Evolutionary conservation across 805 yeast species (phyloP), one percentile per base, ranked within the genome.

Genomic region (Candida stauntonica): DNA sequence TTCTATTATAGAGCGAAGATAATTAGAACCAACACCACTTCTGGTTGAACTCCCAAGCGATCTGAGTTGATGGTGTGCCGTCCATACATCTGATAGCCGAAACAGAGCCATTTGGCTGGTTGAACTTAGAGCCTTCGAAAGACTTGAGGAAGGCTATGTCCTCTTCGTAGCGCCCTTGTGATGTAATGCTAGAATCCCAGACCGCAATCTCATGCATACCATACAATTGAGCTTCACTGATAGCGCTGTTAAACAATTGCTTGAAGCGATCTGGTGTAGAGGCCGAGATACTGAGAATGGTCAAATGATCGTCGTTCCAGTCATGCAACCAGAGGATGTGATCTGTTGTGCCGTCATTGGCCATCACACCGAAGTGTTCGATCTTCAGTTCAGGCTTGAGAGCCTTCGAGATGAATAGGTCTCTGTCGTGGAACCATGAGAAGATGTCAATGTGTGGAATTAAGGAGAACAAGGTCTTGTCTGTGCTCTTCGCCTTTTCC

Each of bases 1-100:
- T n/a, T n/a, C n/a, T n/a, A n/a, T n/a, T n/a, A n/a, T n/a, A n/a
- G n/a, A n/a, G n/a, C n/a, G n/a, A n/a, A n/a, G n/a, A n/a, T n/a
- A n/a, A 14, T 39, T 41, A 72, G 47, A 71, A 72, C 78, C 78
- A 72, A 31, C 71, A 64, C 55, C 68, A 72, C 47, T 70, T 70
- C 12, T 71, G 64, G 38, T 69, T 68, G 41, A 62, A 55, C 17
- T 56, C 67, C 77, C 77, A 72, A 3, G 52, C 37, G 18, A 58
- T 46, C 11, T 48, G 36, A 1, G 24, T 29, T 6, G 18, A 12
- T 7, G 50, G 52, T 2, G 47, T 44, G 2, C 52, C 51, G 24
- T 48, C 46, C 20, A 61, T 54, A 3, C 57, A 35, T 44, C 66
- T 62, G 34, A 69, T 57, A 1, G 75, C 74, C 44, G 73, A 60